Evolutionary conservation across 2,329 filamentous ascomycete genomes (phyloP), one percentile per base, ranked within the genome.

Genomic region (Epichloe bromicola): DNA sequence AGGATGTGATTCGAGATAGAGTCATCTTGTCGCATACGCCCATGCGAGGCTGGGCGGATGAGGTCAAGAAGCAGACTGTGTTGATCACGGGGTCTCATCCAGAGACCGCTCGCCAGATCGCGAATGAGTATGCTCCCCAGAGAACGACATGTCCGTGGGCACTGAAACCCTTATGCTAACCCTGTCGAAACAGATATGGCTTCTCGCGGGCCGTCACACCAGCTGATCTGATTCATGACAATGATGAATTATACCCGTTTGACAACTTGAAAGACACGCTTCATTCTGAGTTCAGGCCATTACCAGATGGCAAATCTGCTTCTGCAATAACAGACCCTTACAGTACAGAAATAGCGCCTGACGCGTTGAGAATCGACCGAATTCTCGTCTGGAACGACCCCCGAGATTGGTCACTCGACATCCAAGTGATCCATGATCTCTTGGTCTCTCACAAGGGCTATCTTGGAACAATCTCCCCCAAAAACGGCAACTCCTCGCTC

Each of bases 381-480:
- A 80, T 97, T 30, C 85, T 97, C 61, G 85, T 96, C 6, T 96
- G 91, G 75, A 95, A 95, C 65, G 93, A 97, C 67, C 90, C 93
- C 93, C 3, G 93, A 51, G 93, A 98, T 71, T 98, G 93, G 93
- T 89, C 86, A 1, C 76, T 96, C 10, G 91, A 97, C 65, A 81
- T 82, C 2, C 86, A 95, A 63, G 72, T 97, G 59, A 85, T 97
- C 52, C 63, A 85, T 50, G 93, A 98, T 66, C 70, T 95, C 11
- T 72, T 97, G 6, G 74, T 95, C 40, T 95, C 90, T 0, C 74
- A 79, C 17, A 60, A 75, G n/a, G 93, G 93, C 17, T 79, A 87
- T 51, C 64, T 95, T 4, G 93, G 91, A 26, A 96, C 91, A 0
- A 74, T 86, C 41, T 91, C 86, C 0, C 74, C 11, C 82, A 79